phyloP scores from a whole-genome alignment of 306 rosid species.

The Sicyos baderoa region DNA sequence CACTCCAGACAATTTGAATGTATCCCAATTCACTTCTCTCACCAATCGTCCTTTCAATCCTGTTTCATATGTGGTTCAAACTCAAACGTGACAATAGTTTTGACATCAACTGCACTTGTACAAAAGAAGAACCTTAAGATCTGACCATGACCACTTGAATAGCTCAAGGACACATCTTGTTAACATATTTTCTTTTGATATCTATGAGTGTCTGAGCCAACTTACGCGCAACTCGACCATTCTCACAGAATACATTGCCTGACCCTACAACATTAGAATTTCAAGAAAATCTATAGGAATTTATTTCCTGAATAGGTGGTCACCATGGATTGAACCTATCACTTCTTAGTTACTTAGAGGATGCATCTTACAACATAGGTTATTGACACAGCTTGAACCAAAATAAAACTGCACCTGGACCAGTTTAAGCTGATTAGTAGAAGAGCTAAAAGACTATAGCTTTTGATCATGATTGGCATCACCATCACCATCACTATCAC shows the following conservation, averaged over 20 bases:
- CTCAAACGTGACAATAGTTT: background rate
- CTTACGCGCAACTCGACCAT: no score
- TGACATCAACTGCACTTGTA: slow-evolving; percentile 9
- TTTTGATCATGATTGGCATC: slow-evolving; percentile 21
- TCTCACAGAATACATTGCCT: no score
- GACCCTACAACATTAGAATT: no score
- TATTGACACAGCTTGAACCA: slow-evolving; percentile 1
- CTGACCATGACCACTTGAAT: slow-evolving; percentile 3
- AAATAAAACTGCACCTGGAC: background rate
- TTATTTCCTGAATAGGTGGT: no score
- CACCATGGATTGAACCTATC: no score
- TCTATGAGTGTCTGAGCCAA: no score
- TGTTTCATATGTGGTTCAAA: slow-evolving; percentile 1
- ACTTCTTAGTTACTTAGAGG: no score
- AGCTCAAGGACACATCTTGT: slow-evolving; percentile 6
- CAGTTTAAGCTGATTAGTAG: background rate
- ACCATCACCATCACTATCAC: slow-evolving; percentile 17
- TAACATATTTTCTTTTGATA: background rate
- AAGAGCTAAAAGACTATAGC: slow-evolving; percentile 11
- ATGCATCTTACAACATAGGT: background rate
- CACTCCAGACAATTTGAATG: slow-evolving; percentile 16
- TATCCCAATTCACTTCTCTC: slow-evolving; percentile 11
- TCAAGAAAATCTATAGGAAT: no score
- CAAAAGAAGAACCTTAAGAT: slow-evolving; percentile 14
- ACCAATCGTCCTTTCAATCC: slow-evolving; percentile 13